phyloP scores from a whole-genome alignment of 192 early-diverging fungal genomes.

The Entomortierella chlamydospora region DNA sequence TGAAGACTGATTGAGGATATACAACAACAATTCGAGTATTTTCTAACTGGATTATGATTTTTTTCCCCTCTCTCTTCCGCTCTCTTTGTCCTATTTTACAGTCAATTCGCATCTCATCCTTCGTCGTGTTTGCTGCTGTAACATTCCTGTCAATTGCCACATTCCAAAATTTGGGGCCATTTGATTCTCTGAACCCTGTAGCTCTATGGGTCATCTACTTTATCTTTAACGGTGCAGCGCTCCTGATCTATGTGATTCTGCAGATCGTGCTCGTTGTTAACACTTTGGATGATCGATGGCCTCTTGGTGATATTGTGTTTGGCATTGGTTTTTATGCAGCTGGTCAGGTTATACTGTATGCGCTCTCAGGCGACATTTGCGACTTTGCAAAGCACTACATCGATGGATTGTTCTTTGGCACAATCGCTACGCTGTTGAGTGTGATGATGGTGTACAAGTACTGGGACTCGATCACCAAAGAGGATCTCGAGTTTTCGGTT shows the following conservation, averaged over 20 bases:
- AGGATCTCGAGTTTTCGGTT: constrained; percentile 94
- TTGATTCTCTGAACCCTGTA: constrained; percentile 71
- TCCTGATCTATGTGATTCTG: constrained; percentile 87
- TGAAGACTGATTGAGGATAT: background rate
- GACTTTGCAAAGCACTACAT: constrained; percentile 93
- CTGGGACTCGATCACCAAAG: constrained; percentile 99
- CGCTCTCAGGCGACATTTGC: constrained; percentile 87
- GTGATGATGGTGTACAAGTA: constrained; percentile 99
- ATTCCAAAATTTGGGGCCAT: constrained; percentile 73
- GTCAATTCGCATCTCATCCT: constrained; percentile 87
- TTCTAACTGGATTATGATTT: background rate
- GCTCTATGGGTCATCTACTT: constrained; percentile 90
- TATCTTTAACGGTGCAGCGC: constrained; percentile 84
- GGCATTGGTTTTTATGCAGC: constrained; percentile 87
- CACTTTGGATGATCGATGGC: constrained; percentile 97
- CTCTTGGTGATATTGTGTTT: constrained; percentile 93
- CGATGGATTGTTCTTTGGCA: constrained; percentile 97
- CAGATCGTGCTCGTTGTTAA: constrained; percentile 96
- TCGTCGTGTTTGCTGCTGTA: constrained; percentile 82
- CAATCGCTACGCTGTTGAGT: constrained; percentile 87
- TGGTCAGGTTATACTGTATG: constrained; percentile 86
- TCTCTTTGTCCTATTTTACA: no score
- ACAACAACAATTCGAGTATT: background rate
- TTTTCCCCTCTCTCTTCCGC: background rate
- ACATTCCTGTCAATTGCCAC: constrained; percentile 88